Base-by-base conservation (phyloP, 176 grass and related monocot genomes). In the Bolboschoenus planiculmis region DNA sequence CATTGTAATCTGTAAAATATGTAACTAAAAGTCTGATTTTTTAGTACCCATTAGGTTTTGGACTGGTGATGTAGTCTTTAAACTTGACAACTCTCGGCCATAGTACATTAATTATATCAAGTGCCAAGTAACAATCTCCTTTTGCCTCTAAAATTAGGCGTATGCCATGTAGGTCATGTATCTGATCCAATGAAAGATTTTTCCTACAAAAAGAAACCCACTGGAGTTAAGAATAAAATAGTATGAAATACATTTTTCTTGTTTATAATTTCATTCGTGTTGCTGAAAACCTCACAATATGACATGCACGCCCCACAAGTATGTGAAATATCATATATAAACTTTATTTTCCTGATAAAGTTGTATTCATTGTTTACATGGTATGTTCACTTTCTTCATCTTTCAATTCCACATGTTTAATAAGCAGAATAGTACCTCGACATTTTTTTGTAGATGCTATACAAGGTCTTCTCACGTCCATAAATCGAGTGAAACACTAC, bases 391-490 rank as follows among this genome's bases (percentile, higher is more conserved):
- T 80, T 56, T 58, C 56, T 57, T 72, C n/a, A 73, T 73, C 40
- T 44, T 73, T 20, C 10, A 73, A 73, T 44, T 23, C 21, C 4
- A 2, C 26, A 40, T 50, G 71, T 27, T 50, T 75, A 30, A 31
- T 73, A 75, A 50, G 67, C 20, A 68, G 18, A 0, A 56, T 36
- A 72, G 83, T 92, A 92, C 89, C 90, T 94, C 86, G 56, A 21
- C 94, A 97, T 97, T 81, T 97, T 97, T 76, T 79, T 94, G 76
- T 97, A 87, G 44, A 97, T 94, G 56, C 94, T 92, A 81, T 87
- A 93, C n/a, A 94, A 79, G 84, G 91, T 92, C 77, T 97, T 97
- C 83, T 88, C 83, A 51, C 91, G 91, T 31, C 94, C 91, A 10
- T 85, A 90, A 73, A 94, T 73, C 20, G 75, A 81, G 80, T 90